Evolutionary conservation across 2,329 filamentous ascomycete species (phyloP), one percentile per base, ranked within the genome.

Genomic region (Alternaria postmessia): DNA sequence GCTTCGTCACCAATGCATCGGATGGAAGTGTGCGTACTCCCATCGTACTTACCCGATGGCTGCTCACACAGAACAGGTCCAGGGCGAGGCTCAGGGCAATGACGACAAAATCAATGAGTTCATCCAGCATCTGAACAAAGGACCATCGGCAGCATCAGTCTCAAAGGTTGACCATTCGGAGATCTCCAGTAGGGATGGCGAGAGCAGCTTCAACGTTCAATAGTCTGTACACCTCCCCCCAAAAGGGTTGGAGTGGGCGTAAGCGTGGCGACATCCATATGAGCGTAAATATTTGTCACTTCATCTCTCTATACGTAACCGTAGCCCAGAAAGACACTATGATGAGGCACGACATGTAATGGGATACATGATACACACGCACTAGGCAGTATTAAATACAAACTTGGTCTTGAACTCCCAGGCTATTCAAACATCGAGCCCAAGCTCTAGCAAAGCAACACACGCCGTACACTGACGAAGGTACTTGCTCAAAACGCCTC

Each of bases 71-170:
- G 3, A 11, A 5, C 66, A 97, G 92, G 94, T 98, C 47, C 88
- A 92, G 73, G 94, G 94, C 26, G 94, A 97, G 80, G 93, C 90
- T 5, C 94, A 98, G 76, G 94, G 93, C 30, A 83, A 86, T 2
- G 84, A 88, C 1, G 84, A 87, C 0, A 79, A 85, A 3, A 76
- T 98, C 26, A 79, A 88, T 53, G 86, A 88, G 56, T 90, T 97
- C 66, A 80, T 96, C 36, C 87, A 90, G 67, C 88, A 92, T 63
- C 81, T 97, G 47, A 86, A 93, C 71, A 85, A 87, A 53, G 94
- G 94, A 0, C 94, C 94, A 0, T 81, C 84, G 1, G 83, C 87
- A 56, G 89, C 94, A 1, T 86, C 86, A 24, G 94, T 98, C 0
- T 87, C 88, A 38, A 89, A 89, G 68, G 81, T 97, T 7, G 89